Percentiles rank a stretch among this genome's conserved stretches.
Conservation (phyloP, 169 alveolate genomes). For the Plasmodium yoelii region DNA sequence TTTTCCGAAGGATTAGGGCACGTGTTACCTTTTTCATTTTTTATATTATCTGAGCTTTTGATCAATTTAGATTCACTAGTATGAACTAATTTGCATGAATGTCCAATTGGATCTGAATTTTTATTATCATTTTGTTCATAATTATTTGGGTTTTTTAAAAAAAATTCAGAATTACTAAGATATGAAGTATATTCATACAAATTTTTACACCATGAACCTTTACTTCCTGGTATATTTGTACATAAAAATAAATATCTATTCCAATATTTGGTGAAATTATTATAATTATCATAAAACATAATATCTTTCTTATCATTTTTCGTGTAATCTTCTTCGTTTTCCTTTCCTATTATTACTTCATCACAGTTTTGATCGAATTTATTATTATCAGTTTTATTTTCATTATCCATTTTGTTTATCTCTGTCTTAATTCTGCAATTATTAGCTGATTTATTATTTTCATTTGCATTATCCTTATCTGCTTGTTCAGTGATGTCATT, state of each 20-base stretch:
- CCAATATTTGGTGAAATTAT: conserved; percentile 63
- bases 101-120: too few species aligned
- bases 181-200: conserved; percentile 64
- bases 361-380: neutral
- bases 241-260: conserved; percentile 73
- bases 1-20: too few species aligned
- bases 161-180: conserved; percentile 17
- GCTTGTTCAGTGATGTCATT: neutral
- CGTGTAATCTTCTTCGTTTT: conserved; percentile 1
- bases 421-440: neutral
- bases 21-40: too few species aligned
- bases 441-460: neutral
- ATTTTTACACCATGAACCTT: conserved; percentile 63
- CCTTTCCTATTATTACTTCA: too few species aligned
- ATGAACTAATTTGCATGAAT: too few species aligned
- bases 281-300: conserved; percentile 16
- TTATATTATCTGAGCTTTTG: too few species aligned
- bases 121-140: neutral
- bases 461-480: neutral
- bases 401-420: neutral
- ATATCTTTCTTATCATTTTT: conserved; percentile 1
- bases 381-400: conserved; percentile 9
- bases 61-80: too few species aligned
- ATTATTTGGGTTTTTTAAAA: conserved; percentile 51
- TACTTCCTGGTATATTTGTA: conserved; percentile 67